phyloP scores from a whole-genome alignment of 2,329 filamentous ascomycete genomes.

The Cercospora citrullina region DNA sequence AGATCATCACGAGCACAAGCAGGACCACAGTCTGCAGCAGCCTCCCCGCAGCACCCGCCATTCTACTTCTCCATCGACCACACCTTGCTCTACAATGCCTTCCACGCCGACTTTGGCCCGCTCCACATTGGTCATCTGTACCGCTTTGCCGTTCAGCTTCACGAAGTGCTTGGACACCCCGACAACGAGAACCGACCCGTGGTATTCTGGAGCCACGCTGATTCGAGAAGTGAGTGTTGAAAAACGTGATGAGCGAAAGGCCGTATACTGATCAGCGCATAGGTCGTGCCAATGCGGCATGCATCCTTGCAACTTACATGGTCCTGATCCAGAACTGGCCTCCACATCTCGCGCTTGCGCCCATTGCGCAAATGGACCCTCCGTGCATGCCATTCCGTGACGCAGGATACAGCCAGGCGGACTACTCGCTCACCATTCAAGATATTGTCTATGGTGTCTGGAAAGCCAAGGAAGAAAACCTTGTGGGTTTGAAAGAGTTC shows the following conservation, averaged over 20 bases:
- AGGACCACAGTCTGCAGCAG: slow-evolving; percentile 53
- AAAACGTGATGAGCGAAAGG: not conserved
- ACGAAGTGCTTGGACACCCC: slow-evolving; percentile 88
- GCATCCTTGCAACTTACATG: slow-evolving; percentile 97
- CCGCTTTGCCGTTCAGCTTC: slow-evolving; percentile 91
- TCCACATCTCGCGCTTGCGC: slow-evolving; percentile 89
- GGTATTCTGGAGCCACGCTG: slow-evolving; percentile 92
- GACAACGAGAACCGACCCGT: slow-evolving; percentile 87
- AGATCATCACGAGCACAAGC: slow-evolving; percentile 66
- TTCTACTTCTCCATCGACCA: slow-evolving; percentile 92
- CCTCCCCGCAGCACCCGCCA: slow-evolving; percentile 57
- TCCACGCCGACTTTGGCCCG: slow-evolving; percentile 97
- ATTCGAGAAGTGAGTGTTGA: slow-evolving; percentile 74
- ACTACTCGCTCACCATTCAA: slow-evolving; percentile 93
- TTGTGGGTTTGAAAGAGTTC: slow-evolving; percentile 90
- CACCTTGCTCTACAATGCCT: slow-evolving; percentile 91
- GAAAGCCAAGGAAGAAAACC: slow-evolving; percentile 95
- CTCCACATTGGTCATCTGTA: slow-evolving; percentile 97
- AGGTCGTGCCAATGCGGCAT: slow-evolving; percentile 91
- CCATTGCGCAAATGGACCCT: slow-evolving; percentile 93
- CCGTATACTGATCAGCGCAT: slow-evolving; percentile 29
- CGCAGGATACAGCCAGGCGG: slow-evolving; percentile 96
- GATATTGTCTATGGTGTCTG: slow-evolving; percentile 98
- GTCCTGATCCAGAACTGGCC: slow-evolving; percentile 97
- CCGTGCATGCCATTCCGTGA: slow-evolving; percentile 99